These are phyloP conservation scores for Hygrophoropsis aurantiaca DNA, from an alignment of 768 basidiomycete species.

Conservation along the genomic window DNA sequence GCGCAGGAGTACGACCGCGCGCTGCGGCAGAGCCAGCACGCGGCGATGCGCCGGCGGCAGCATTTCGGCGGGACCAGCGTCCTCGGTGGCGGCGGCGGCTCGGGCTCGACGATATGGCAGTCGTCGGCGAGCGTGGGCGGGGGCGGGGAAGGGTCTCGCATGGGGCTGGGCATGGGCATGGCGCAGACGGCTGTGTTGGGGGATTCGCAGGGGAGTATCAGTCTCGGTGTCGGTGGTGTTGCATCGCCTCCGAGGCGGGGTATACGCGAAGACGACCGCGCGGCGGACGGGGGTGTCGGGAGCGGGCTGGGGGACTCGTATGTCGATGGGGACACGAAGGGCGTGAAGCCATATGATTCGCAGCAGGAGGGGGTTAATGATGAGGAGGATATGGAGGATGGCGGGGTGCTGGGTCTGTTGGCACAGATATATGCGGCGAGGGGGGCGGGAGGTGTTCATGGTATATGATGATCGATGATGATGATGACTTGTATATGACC, in stretches of 20 bases:
- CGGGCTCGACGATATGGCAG: slow-evolving; percentile 48
- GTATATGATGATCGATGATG: slow-evolving; percentile 36
- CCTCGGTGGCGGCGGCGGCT: slow-evolving; percentile 43
- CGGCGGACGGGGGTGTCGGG: slow-evolving; percentile 54
- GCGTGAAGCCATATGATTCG: slow-evolving; percentile 34
- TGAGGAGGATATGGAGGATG: slow-evolving; percentile 71
- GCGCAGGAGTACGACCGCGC: slow-evolving; percentile 78
- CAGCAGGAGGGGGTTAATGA: slow-evolving; percentile 54
- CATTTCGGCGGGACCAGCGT: slow-evolving; percentile 20
- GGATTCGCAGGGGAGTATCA: slow-evolving; percentile 67
- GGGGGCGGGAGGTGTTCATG: slow-evolving; percentile 46
- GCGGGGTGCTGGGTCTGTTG: slow-evolving; percentile 80
- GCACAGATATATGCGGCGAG: slow-evolving; percentile 81
- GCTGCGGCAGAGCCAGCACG: slow-evolving; percentile 64
- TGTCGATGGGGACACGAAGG: slow-evolving; percentile 59
- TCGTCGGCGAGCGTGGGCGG: slow-evolving; percentile 42
- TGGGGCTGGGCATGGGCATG: slow-evolving; percentile 46
- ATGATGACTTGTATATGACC: too few relatives aligned
- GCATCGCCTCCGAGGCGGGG: slow-evolving; percentile 8
- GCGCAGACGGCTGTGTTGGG: slow-evolving; percentile 74
- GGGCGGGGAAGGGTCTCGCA: slow-evolving; percentile 36
- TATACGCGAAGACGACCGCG: slow-evolving; percentile 48
- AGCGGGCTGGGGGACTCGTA: slow-evolving; percentile 71
- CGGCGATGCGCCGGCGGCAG: slow-evolving; percentile 44
- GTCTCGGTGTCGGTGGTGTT: slow-evolving; percentile 6